Base-by-base conservation (phyloP, 192 early-diverging fungal genomes). In the Pilobolus umbonatus region DNA sequence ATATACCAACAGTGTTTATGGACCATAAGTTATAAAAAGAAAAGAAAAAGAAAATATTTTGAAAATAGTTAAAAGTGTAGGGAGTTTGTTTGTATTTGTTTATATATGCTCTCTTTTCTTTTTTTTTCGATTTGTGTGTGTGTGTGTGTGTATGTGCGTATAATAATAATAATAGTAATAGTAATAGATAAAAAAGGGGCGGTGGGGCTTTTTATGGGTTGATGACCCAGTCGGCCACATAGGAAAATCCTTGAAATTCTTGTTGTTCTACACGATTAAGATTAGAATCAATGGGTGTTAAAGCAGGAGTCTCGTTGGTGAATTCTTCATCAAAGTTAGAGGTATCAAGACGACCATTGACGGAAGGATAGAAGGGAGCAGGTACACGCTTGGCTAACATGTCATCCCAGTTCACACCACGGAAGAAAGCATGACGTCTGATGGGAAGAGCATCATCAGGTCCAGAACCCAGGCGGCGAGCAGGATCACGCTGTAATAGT, bases 321-420 rank as follows among this genome's bases (percentile, higher is more conserved):
- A 98, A 98, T 78, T 98, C 96, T 17, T 86, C 82, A 67, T 98
- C 96, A 87, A 98, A 98, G 84, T 98, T 98, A 42, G 93, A 96
- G 9, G 89, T 86, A 70, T 98, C 96, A 6, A 87, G 86, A 70
- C 36, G 61, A 64, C 80, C 84, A 2, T 29, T 29, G 54, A 98
- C 85, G 31, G 81, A 85, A 22, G 96, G 96, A 29, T 84, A 84
- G 69, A 87, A 98, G 12, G 93, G 93, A 19, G 95, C 90, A 4
- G 88, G 75, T 7, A 93, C 84, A 60, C 84, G 80, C 69, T 93
- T 88, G 53, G 88, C 77, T 25, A 95, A 70, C 61, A 98, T 88
- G 32, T 88, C 95, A 61, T 98, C 90, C 94, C 94, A 98, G 69
- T 96, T 91, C 40, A 92, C 88, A 26, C 91, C 90, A 40, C 85